Conservation (phyloP, 257 asterid species). For the Petunia secreta region DNA sequence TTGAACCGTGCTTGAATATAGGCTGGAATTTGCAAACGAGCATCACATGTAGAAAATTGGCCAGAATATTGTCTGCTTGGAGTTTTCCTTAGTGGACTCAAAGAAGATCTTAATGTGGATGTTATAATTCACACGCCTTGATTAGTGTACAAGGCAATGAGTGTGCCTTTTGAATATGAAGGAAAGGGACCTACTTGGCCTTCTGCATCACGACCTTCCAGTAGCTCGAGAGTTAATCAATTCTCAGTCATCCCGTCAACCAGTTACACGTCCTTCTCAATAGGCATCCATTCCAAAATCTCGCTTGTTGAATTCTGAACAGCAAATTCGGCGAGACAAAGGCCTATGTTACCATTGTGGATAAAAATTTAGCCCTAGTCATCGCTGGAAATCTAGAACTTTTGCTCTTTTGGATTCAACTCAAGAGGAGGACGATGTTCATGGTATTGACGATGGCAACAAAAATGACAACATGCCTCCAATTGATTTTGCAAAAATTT, state of each 20-base stretch:
- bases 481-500: background rate
- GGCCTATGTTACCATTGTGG: background rate
- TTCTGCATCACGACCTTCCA: too few species aligned
- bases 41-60: background rate
- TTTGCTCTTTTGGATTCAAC: background rate
- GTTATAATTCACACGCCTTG: slow-evolving; percentile 17
- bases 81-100: background rate
- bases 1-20: background rate
- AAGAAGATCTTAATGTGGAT: background rate
- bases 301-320: slow-evolving; percentile 1
- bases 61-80: background rate
- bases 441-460: background rate
- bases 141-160: too few species aligned
- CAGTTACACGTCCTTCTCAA: too few species aligned
- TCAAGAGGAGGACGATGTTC: background rate
- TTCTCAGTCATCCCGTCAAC: too few species aligned
- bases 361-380: background rate
- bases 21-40: background rate
- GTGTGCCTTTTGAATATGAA: background rate
- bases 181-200: too few species aligned
- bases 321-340: background rate
- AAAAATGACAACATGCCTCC: too few species aligned
- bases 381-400: background rate
- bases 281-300: too few species aligned
- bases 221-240: too few species aligned